Percentiles rank a stretch among this genome's conserved stretches.
Evolutionary conservation across 208 protist genomes (phyloP).

Genomic region (Tetramitus jugosus): DNA sequence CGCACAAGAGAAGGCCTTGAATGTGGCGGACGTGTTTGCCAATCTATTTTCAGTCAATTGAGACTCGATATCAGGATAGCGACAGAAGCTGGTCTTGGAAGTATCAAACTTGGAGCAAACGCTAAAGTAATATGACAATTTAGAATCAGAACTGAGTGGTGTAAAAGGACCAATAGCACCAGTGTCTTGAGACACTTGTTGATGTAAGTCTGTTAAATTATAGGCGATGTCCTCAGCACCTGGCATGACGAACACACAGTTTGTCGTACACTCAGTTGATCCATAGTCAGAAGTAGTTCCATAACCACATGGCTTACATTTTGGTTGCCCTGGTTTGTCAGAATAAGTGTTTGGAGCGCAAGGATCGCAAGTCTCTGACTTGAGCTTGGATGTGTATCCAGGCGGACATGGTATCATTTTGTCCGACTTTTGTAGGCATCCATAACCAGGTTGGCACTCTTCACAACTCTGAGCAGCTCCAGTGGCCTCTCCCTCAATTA

Average conservation of each 20-base stretch:
- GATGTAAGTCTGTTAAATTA: background rate
- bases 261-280: background rate
- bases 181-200: too few relatives aligned
- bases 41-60: background rate
- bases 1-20: background rate
- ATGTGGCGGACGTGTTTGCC: background rate
- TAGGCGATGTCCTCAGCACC: background rate
- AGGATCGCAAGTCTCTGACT: background rate
- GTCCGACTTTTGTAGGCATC: background rate
- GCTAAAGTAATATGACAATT: too few relatives aligned
- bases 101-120: background rate
- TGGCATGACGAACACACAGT: background rate
- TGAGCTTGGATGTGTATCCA: background rate
- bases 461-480: background rate
- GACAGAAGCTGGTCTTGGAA: too few relatives aligned
- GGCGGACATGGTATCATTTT: background rate
- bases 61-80: background rate
- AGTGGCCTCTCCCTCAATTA: background rate
- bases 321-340: background rate
- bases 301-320: background rate
- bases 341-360: background rate
- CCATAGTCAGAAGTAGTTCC: background rate
- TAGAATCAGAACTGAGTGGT: too few relatives aligned
- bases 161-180: too few relatives aligned
- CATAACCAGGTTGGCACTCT: background rate